These are phyloP conservation scores for Colletotrichum navitas DNA, from an alignment of 2,329 filamentous ascomycete genomes.

Conservation along the genomic window DNA sequence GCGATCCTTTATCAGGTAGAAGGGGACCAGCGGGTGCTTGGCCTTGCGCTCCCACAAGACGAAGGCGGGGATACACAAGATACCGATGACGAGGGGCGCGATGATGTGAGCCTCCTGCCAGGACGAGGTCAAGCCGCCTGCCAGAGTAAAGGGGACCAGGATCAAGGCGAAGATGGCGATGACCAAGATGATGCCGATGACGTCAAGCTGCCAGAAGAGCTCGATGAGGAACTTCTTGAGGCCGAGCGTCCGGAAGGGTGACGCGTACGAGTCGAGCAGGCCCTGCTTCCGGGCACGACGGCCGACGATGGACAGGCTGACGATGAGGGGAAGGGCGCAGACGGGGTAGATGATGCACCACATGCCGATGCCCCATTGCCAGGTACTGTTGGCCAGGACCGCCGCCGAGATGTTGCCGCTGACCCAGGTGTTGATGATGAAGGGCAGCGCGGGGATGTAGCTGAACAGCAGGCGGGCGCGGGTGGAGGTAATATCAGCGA, in stretches of 20 bases:
- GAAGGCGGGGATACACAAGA: slow-evolving; percentile 64
- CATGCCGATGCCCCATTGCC: slow-evolving; percentile 76
- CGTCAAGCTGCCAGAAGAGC: slow-evolving; percentile 62
- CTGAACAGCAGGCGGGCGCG: slow-evolving; percentile 74
- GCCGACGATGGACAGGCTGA: slow-evolving; percentile 63
- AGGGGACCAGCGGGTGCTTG: slow-evolving; percentile 69
- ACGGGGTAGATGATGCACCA: slow-evolving; percentile 73
- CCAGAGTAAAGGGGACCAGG: slow-evolving; percentile 60
- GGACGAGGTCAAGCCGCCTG: slow-evolving; percentile 55
- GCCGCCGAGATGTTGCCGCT: slow-evolving; percentile 67
- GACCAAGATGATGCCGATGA: slow-evolving; percentile 59
- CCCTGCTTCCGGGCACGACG: slow-evolving; percentile 66
- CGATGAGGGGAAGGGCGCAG: slow-evolving; percentile 65
- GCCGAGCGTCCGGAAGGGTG: slow-evolving; percentile 51
- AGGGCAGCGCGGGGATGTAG: slow-evolving; percentile 71
- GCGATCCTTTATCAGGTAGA: slow-evolving; percentile 71
- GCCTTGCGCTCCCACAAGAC: slow-evolving; percentile 62
- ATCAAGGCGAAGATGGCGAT: slow-evolving; percentile 62
- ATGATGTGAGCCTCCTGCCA: slow-evolving; percentile 57
- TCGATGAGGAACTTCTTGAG: slow-evolving; percentile 51
- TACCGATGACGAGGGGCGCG: slow-evolving; percentile 59
- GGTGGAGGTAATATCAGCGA: slow-evolving; percentile 74
- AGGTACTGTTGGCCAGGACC: slow-evolving; percentile 63
- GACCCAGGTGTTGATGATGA: slow-evolving; percentile 75
- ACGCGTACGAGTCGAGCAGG: slow-evolving; percentile 54